Base-by-base conservation (phyloP, 495 filamentous ascomycete species). In the Hyaloscypha variabilis region DNA sequence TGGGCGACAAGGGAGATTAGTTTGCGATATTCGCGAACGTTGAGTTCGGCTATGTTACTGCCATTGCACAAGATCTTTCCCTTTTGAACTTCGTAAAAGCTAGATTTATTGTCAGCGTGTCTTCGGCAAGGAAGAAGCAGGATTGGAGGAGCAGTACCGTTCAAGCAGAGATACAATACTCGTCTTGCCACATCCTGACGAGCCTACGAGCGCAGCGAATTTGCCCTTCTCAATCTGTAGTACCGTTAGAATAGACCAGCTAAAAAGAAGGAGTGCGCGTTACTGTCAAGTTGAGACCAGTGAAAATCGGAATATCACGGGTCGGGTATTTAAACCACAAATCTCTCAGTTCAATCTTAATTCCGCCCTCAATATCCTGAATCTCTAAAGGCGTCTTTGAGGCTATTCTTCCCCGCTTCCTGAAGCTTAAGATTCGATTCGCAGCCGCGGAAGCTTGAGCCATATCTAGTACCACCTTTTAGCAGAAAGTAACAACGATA, bases 121-220 rank as follows among this genome's bases (percentile, higher is more conserved):
- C 39, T 14, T 46, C 17, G 13, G 17, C 1, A 46, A 19, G 11
- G 13, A 10, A 46, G 2, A 19, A 17, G 13, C 39, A 46, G 2
- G 13, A 17, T 46, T 4, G 39, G 13, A 46, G 4, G 4, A 17
- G 39, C 4, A 24, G 11, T 54, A 28, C 51, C 78, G 58, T 74
- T 89, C 87, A 1, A 92, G 74, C 0, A 92, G 75, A 3, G 83
- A 83, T 21, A 91, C 80, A 25, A 89, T 78, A 19, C 86, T 91
- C 1, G 84, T 88, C 69, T 94, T 94, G 14, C 91, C 91, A 30
- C 86, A 90, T 23, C 91, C 91, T 0, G 82, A 87, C 0, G 88
- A 77, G 2, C 91, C 91, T 8, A 92, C 90, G 19, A 94, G 78
- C 0, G 88, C 91, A 3, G 83, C 85, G 63, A 85, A 89, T 64